phyloP scores from a whole-genome alignment of 768 basidiomycete species.

The Suillus americanus region DNA sequence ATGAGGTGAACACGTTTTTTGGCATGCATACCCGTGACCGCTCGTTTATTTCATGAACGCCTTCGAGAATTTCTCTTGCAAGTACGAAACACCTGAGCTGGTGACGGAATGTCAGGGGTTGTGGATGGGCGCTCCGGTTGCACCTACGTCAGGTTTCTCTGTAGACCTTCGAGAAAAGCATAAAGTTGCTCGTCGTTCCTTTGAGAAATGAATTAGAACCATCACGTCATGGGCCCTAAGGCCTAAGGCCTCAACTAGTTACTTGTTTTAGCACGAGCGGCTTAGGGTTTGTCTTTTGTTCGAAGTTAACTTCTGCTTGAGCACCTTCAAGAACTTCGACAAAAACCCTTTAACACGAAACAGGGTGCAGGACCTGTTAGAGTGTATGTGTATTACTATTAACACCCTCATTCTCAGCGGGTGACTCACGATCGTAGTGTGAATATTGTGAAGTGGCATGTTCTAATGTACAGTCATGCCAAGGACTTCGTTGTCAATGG shows the following conservation, averaged over 20 bases:
- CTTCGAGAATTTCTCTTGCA: neutral
- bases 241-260: neutral
- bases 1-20: conserved; percentile 3
- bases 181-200: neutral
- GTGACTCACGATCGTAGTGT: neutral
- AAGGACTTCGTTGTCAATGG: neutral
- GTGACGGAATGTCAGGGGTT: neutral
- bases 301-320: neutral
- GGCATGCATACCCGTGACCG: neutral
- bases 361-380: neutral
- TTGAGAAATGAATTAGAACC: conserved; percentile 1
- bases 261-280: neutral
- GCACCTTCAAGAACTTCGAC: neutral
- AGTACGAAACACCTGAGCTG: neutral
- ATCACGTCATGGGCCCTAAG: neutral
- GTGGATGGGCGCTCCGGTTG: neutral
- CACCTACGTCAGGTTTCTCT: neutral
- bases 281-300: neutral
- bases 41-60: neutral
- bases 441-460: neutral
- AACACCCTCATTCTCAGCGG: neutral
- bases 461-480: neutral
- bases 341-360: neutral
- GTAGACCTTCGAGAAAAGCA: neutral
- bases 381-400: neutral